Evolutionary conservation across 116 monocot species (phyloP), one percentile per base, ranked within the genome.

Genomic region (Cymodocea nodosa): DNA sequence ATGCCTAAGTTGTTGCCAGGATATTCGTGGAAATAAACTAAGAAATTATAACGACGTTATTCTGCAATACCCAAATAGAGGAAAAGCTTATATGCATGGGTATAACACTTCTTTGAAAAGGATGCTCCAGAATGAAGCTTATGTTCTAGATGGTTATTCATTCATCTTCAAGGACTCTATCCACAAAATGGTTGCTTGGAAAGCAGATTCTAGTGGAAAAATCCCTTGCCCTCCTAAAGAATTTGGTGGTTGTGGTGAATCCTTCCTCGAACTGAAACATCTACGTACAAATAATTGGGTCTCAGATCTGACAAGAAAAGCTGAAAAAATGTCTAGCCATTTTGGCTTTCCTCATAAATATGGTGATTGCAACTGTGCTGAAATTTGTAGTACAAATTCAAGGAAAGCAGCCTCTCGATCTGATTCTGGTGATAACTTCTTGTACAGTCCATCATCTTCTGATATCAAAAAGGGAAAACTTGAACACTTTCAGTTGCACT

Each of bases 401-500:
- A 56, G 69, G 58, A 80, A 73, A 71, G 74, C 75, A 20, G 75
- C 83, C 56, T 75, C 30, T 50, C 71, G 84, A 63, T 67, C 67
- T 36, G 62, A 67, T 68, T 77, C 75, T 53, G 24, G 66, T 50
- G 76, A 76, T 63, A 81, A 87, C 56, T 74, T 75, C 63, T 70
- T 87, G 48, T 84, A 81, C 34, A 81, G 81, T 55, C 84, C 84
- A 35, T 59, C 19, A 63, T 74, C 76, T 2, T 65, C 11, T 64
- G 71, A 83, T 68, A 54, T 77, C 63, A 50, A 71, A 62, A 3
- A 39, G 2, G 73, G 52, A 16, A 62, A 68, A 11, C 17, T 87
- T 6, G 65, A 75, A 23, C 83, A 83, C 52, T 87, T 87, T 44
- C 83, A 78, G 61, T 70, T 68, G 56, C 83, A 83, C 18, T 87